Percentiles rank a stretch among this genome's conserved stretches.
These are phyloP conservation scores for Mesostigma viride DNA, from an alignment of 139 green algal genomes.

Conservation along the genomic window DNA sequence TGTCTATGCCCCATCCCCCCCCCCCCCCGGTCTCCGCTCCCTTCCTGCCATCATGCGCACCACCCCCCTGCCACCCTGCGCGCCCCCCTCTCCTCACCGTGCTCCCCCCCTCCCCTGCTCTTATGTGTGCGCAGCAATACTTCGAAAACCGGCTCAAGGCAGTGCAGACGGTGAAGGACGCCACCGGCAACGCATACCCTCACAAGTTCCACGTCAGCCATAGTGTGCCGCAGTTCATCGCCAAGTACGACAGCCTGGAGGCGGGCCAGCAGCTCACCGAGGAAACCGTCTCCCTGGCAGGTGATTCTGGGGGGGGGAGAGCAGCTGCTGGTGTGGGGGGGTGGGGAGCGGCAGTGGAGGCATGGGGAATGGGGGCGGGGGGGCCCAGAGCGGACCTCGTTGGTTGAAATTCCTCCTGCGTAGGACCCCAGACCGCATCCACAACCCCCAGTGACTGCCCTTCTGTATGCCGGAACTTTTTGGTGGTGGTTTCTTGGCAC, in stretches of 20 bases:
- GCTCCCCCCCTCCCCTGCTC: neutral
- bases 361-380: neutral
- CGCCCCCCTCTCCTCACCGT: neutral
- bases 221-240: constrained; percentile 63
- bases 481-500: constrained; percentile 1
- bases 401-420: neutral
- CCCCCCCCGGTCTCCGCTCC: neutral
- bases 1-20: no score
- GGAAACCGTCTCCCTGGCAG: constrained; percentile 34
- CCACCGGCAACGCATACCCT: constrained; percentile 86
- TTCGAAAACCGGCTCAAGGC: constrained; percentile 65
- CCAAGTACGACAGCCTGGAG: constrained; percentile 57
- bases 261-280: constrained; percentile 46
- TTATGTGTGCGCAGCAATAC: constrained; percentile 45
- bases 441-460: neutral
- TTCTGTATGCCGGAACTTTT: neutral
- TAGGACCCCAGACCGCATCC: neutral
- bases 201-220: constrained; percentile 88
- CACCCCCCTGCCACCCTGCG: neutral
- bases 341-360: no score
- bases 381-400: neutral
- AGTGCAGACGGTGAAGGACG: constrained; percentile 58
- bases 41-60: neutral
- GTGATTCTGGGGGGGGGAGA: neutral
- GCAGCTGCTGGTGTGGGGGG: neutral